phyloP scores from a whole-genome alignment of 495 filamentous ascomycete species.

The Xylaria cubensis region DNA sequence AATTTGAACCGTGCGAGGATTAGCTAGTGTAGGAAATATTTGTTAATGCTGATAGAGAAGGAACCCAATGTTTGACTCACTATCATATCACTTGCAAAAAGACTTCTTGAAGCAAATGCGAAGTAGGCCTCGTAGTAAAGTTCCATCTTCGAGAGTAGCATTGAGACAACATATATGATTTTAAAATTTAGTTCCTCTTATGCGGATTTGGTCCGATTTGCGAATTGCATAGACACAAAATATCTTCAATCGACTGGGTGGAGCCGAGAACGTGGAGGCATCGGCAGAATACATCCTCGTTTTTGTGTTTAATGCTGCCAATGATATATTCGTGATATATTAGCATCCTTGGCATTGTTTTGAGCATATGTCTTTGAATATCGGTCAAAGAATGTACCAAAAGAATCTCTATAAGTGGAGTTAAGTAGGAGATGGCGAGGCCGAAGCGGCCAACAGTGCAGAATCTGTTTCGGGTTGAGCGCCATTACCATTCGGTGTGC shows the following conservation, averaged over 20 bases:
- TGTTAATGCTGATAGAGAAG: neutral
- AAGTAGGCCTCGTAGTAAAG: neutral
- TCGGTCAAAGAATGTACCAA: neutral
- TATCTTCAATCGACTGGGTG: conserved; percentile 6
- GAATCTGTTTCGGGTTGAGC: neutral
- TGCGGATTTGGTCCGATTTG: neutral
- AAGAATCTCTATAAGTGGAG: neutral
- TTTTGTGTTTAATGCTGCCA: neutral
- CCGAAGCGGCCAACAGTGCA: neutral
- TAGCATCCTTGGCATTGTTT: neutral
- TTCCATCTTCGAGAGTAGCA: neutral
- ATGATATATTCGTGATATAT: neutral
- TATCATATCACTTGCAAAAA: neutral
- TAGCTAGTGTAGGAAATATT: neutral
- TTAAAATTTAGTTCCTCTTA: neutral
- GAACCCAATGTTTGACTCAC: neutral
- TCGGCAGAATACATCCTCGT: conserved; percentile 1
- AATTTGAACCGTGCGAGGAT: neutral
- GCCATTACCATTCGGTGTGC: neutral
- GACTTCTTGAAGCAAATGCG: neutral
- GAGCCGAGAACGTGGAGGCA: neutral
- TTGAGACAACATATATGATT: neutral
- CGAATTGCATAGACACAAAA: neutral
- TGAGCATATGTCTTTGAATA: neutral
- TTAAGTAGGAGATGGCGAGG: conserved; percentile 7